A percentile compares a stretch with the other conserved stretches of the same genome.
These are phyloP conservation scores for Podospora conica DNA, from an alignment of 495 filamentous ascomycete genomes.

Conservation along the genomic window DNA sequence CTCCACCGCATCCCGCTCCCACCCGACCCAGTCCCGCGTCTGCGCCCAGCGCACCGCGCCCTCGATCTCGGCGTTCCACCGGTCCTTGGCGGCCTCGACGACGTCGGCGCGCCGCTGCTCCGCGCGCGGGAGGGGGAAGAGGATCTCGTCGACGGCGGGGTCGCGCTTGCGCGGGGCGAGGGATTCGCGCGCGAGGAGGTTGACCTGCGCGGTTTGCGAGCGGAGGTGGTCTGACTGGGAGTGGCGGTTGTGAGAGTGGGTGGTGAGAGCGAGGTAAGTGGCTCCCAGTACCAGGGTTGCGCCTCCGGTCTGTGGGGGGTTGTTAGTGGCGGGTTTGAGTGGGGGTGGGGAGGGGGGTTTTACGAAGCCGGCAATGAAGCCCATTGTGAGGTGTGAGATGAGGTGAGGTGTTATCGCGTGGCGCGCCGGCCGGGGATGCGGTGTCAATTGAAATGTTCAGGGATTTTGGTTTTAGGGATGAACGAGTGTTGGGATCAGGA, in stretches of 20 bases:
- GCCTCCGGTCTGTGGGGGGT: slow-evolving; percentile 60
- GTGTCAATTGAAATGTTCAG: not conserved
- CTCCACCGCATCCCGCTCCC: slow-evolving; percentile 50
- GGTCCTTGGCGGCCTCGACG: slow-evolving; percentile 64
- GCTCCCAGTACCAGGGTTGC: slow-evolving; percentile 76
- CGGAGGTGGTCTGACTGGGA: slow-evolving; percentile 66
- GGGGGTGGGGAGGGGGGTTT: slow-evolving; percentile 3
- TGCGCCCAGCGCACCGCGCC: slow-evolving; percentile 60
- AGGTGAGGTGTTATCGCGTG: not conserved
- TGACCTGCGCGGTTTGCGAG: slow-evolving; percentile 58
- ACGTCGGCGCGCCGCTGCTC: slow-evolving; percentile 43
- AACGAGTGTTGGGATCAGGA: not conserved
- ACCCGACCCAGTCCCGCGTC: slow-evolving; percentile 55
- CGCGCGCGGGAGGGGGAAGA: slow-evolving; percentile 31
- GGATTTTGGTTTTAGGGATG: not conserved
- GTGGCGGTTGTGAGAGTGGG: slow-evolving; percentile 66
- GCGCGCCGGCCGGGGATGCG: not conserved
- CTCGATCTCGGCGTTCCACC: slow-evolving; percentile 74
- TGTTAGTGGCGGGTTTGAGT: too few relatives aligned
- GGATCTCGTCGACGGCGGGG: slow-evolving; percentile 34
- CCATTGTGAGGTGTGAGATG: slow-evolving; percentile 19
- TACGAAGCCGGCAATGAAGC: slow-evolving; percentile 67
- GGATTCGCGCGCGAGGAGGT: slow-evolving; percentile 37
- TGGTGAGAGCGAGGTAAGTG: slow-evolving; percentile 71
- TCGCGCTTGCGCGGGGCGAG: slow-evolving; percentile 26